Percentiles rank a stretch among this genome's conserved stretches.
These are phyloP conservation scores for Paecilomyces fulvus DNA, from an alignment of 2,329 filamentous ascomycete genomes.

Conservation along the genomic window DNA sequence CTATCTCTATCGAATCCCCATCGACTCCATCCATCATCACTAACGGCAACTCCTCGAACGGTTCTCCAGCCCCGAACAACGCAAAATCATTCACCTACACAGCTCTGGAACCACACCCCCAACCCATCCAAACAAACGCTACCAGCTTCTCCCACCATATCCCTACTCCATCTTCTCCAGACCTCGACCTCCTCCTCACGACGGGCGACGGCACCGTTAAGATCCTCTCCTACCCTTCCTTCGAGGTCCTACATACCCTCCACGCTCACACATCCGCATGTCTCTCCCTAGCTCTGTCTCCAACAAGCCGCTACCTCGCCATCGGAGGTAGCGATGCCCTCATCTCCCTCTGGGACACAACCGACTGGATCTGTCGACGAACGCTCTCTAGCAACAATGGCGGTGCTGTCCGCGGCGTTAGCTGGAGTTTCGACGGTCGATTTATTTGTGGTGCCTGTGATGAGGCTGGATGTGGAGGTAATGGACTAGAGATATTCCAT, in stretches of 20 bases:
- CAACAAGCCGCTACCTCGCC: constrained; percentile 41
- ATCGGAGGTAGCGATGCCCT: constrained; percentile 42
- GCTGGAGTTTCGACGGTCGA: constrained; percentile 44
- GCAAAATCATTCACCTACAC: constrained; percentile 21
- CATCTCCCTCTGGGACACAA: constrained; percentile 44
- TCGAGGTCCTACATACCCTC: constrained; percentile 36
- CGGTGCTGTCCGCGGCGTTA: constrained; percentile 39
- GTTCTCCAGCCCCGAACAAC: constrained; percentile 7
- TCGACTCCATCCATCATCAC: constrained; percentile 25
- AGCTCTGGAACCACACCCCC: constrained; percentile 34
- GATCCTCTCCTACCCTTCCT: constrained; percentile 40
- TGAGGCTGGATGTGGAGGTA: constrained; percentile 34
- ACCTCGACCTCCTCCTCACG: constrained; percentile 38
- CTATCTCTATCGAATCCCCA: constrained; percentile 34
- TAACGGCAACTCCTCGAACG: constrained; percentile 6
- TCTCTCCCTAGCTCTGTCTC: constrained; percentile 37
- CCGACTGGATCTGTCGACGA: constrained; percentile 42
- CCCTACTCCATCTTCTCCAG: constrained; percentile 23
- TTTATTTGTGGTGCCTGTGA: constrained; percentile 42
- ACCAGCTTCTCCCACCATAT: constrained; percentile 40
- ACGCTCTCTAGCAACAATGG: constrained; percentile 38
- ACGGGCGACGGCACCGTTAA: constrained; percentile 43
- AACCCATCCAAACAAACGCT: constrained; percentile 41
- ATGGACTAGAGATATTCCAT: constrained; percentile 42
- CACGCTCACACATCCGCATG: constrained; percentile 43